Conservation (phyloP, 1,284 basidiomycete species). For the Cutaneotrichosporon cavernicola region DNA sequence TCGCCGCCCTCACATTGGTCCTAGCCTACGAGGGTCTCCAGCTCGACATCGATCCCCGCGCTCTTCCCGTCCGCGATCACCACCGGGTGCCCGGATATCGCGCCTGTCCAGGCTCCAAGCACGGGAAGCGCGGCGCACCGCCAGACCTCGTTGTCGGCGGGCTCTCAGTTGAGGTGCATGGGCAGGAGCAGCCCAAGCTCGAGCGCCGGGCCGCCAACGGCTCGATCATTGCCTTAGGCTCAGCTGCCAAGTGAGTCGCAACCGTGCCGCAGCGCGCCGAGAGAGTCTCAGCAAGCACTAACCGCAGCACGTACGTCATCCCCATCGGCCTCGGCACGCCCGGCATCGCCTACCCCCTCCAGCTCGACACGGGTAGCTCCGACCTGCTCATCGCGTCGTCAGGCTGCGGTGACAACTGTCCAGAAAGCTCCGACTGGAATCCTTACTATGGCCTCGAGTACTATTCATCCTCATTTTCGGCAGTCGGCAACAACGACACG, state of each 20-base stretch:
- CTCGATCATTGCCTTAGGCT: constrained; percentile 18
- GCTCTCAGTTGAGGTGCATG: constrained; percentile 10
- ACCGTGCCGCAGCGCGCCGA: too few relatives aligned
- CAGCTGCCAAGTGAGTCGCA: constrained; percentile 11
- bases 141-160: constrained; percentile 13
- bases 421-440: constrained; percentile 25
- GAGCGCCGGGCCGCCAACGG: constrained; percentile 12
- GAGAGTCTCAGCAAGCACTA: neutral
- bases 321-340: constrained; percentile 44
- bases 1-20: neutral
- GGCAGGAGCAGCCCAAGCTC: neutral
- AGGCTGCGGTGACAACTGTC: constrained; percentile 39
- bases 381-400: constrained; percentile 48
- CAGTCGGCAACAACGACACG: constrained; percentile 36
- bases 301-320: constrained; percentile 41
- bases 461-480: constrained; percentile 28
- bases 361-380: constrained; percentile 48
- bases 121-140: neutral
- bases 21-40: neutral
- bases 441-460: constrained; percentile 41
- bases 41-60: neutral
- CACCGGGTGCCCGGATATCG: constrained; percentile 4
- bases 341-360: constrained; percentile 42
- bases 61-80: neutral
- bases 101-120: neutral